Evolutionary conservation across 805 yeast genomes (phyloP).

Genomic region (Hanseniaspora taiwanica): DNA sequence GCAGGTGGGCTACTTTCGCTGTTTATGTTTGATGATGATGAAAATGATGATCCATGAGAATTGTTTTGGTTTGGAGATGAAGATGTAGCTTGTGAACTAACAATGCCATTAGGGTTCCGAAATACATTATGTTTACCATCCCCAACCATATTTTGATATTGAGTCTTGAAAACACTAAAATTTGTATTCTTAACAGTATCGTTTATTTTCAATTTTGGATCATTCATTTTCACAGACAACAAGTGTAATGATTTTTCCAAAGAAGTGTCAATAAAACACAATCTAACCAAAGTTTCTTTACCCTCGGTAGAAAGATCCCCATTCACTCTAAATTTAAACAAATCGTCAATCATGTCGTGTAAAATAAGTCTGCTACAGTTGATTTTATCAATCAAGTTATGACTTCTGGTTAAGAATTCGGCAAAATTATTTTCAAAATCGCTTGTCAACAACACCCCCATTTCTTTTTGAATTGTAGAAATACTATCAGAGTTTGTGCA

Average conservation of each 20-base stretch:
- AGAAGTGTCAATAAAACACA: conserved; percentile 60
- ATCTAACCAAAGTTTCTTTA: conserved; percentile 60
- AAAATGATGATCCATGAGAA: too few species aligned
- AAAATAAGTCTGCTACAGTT: conserved; percentile 27
- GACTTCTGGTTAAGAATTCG: conserved; percentile 8
- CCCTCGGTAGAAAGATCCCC: conserved; percentile 54
- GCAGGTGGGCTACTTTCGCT: too few species aligned
- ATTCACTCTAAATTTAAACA: conserved; percentile 43
- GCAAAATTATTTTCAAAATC: conserved; percentile 17
- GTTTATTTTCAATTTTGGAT: conserved; percentile 9
- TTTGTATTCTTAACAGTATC: background rate
- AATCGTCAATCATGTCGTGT: conserved; percentile 38
- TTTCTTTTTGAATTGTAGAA: conserved; percentile 43
- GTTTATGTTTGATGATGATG: too few species aligned
- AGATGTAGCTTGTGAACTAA: too few species aligned
- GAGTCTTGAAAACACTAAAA: conserved; percentile 4
- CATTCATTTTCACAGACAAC: conserved; percentile 12
- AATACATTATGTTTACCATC: background rate
- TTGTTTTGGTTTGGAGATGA: too few species aligned
- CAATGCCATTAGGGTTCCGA: background rate
- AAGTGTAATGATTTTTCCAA: conserved; percentile 39
- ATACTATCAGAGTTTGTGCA: conserved; percentile 30
- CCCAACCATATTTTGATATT: conserved; percentile 3
- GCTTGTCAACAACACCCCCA: conserved; percentile 29
- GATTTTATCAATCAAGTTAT: conserved; percentile 26